phyloP scores from a whole-genome alignment of 2,329 filamentous ascomycete species.

The Xylaria digitata region DNA sequence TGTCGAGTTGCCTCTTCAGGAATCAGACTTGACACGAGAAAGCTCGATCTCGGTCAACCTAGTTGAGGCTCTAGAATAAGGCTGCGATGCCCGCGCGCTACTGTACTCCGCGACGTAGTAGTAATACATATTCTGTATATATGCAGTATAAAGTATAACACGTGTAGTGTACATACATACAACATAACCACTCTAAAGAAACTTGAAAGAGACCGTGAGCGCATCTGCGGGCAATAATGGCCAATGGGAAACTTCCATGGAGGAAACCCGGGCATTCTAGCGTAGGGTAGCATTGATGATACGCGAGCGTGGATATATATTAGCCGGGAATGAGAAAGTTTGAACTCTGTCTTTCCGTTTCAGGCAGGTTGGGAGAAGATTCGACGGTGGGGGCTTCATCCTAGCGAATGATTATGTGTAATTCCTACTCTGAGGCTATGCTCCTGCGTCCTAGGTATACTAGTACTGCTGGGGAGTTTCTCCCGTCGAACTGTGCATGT shows the following conservation, averaged over 20 bases:
- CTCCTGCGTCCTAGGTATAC: not conserved
- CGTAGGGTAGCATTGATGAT: constrained; percentile 30
- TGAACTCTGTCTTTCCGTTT: constrained; percentile 32
- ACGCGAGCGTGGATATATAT: constrained; percentile 16
- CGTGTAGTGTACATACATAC: constrained; percentile 17
- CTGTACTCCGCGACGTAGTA: constrained; percentile 19
- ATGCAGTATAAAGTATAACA: constrained; percentile 3
- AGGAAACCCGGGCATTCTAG: constrained; percentile 10
- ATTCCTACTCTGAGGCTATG: constrained; percentile 28
- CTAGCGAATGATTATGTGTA: constrained; percentile 19
- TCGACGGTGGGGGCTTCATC: constrained; percentile 19
- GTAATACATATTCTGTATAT: constrained; percentile 3
- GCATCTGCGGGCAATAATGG: constrained; percentile 17
- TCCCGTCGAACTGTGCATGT: not conserved
- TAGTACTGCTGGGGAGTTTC: not conserved
- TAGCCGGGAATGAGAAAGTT: constrained; percentile 30
- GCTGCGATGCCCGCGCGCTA: constrained; percentile 23
- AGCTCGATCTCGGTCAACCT: constrained; percentile 17
- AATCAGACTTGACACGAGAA: constrained; percentile 15
- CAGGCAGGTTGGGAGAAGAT: constrained; percentile 35
- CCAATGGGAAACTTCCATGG: constrained; percentile 28
- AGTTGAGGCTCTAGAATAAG: constrained; percentile 32
- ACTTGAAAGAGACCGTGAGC: constrained; percentile 12
- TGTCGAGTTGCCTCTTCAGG: constrained; percentile 34
- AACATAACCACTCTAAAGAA: constrained; percentile 13